Evolutionary conservation across 1,139 yeast genomes (phyloP).

Genomic region (Nakaseomyces sp.): DNA sequence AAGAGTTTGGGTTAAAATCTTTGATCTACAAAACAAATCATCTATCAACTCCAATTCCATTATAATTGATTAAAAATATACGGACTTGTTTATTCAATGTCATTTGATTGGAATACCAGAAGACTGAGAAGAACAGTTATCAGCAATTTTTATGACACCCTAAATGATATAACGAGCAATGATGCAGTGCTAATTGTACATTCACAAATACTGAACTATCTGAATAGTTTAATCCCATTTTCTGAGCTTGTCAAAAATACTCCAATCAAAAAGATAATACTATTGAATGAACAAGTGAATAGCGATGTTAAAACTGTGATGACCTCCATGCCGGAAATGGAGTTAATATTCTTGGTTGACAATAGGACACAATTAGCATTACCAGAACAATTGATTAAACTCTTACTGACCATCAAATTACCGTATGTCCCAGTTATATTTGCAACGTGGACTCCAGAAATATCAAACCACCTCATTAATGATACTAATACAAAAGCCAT

Average conservation of each 20-base stretch:
- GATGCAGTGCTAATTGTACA: constrained; percentile 22
- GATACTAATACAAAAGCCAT: constrained; percentile 6
- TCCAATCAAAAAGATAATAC: constrained; percentile 21
- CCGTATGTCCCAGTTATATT: constrained; percentile 15
- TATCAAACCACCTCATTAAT: constrained; percentile 10
- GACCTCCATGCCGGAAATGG: constrained; percentile 11
- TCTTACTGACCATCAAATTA: constrained; percentile 7
- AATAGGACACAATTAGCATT: constrained; percentile 20
- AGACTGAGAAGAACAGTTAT: constrained; percentile 16
- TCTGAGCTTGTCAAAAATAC: constrained; percentile 22
- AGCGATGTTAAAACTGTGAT: constrained; percentile 14
- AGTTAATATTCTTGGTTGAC: constrained; percentile 24
- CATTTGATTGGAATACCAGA: constrained; percentile 20
- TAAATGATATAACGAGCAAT: constrained; percentile 14
- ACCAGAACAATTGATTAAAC: constrained; percentile 11
- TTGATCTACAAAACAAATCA: too few species aligned
- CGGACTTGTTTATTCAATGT: background rate
- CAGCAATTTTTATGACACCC: constrained; percentile 12
- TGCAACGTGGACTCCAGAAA: constrained; percentile 20
- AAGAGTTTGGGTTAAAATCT: too few species aligned
- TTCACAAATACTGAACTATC: constrained; percentile 14
- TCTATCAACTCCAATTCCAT: too few species aligned
- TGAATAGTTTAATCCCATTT: constrained; percentile 22
- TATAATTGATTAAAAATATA: too few species aligned
- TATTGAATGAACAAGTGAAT: constrained; percentile 16